A percentile compares a stretch with the other conserved stretches of the same genome.
Conservation (phyloP, 2,329 filamentous ascomycete genomes). For the Botrytis galanthina region DNA sequence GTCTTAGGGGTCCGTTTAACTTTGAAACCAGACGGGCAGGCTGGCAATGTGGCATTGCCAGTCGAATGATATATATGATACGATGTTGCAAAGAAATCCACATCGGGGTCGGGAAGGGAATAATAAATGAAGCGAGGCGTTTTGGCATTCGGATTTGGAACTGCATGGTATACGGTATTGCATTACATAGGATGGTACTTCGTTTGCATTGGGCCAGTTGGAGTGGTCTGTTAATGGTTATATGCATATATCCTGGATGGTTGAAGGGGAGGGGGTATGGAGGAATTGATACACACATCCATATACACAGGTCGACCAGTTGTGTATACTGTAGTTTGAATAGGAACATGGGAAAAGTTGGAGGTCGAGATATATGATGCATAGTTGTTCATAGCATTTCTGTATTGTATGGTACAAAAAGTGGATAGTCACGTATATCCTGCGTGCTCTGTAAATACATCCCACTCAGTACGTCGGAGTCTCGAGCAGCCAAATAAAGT, state of each 20-base stretch:
- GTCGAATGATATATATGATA: background rate
- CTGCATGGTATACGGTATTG: background rate
- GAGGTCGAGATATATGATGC: background rate
- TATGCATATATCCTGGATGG: background rate
- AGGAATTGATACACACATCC: background rate
- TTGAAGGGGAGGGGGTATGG: background rate
- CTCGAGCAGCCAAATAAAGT: background rate
- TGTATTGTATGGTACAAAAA: background rate
- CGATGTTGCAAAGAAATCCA: background rate
- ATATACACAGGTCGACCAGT: background rate
- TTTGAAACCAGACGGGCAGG: background rate
- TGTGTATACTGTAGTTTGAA: background rate
- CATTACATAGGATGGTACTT: background rate
- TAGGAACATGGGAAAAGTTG: background rate
- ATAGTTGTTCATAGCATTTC: background rate
- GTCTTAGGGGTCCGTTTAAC: background rate
- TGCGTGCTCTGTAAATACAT: background rate
- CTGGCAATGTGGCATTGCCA: background rate
- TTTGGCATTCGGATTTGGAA: background rate
- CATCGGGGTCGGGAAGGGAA: background rate
- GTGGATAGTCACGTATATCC: background rate
- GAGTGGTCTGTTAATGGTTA: background rate
- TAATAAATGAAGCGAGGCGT: background rate
- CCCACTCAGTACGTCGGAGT: background rate
- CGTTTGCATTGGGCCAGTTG: background rate